Evolutionary conservation across 441 rosid genomes (phyloP), one percentile per base, ranked within the genome.

Genomic region (Mallotus japonicus): DNA sequence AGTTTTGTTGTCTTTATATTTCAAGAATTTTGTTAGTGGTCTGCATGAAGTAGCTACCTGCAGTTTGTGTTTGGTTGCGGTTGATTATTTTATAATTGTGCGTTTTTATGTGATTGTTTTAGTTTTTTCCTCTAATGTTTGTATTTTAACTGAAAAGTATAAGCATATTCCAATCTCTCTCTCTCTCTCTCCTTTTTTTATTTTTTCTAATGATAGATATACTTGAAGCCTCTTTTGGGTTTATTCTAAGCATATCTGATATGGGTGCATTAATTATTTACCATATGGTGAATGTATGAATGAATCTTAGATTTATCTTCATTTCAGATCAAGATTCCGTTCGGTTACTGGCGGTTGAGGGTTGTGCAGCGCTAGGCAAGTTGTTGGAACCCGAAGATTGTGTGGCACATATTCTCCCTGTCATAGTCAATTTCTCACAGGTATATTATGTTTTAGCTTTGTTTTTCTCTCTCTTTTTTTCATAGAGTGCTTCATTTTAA

Each of bases 281-380:
- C 65, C 22, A 37, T 46, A 13, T n/a, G 16, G 40, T 40, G 49
- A 24, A 57, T 8, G 62, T n/a, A 51, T 46, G 32, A 2, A 56
- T 55, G 65, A 53, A 60, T 73, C 42, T 78, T 4, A 37, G 55
- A 59, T 76, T 58, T 44, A 54, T 75, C 54, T 76, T 63, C 15
- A 58, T 81, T 67, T 71, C 92, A 95, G 98, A 92, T 75, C 99
- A 95, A 79, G 99, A 95, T 84, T 90, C 99, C 15, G 98, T 95
- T 79, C 92, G 93, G n/a, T 77, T 95, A 77, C 81, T 92, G 89
- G 96, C 97, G 44, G 98, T 95, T 81, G 99, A 95, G 88, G 92
- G 98, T 63, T 91, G 97, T 80, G 91, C 96, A 77, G 89, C 97
- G 51, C 95, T 91, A 62, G 98, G 98, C 75, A 92, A 92, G 75